phyloP scores from a whole-genome alignment of 495 filamentous ascomycete species.

The Lasiosphaeria ovina region DNA sequence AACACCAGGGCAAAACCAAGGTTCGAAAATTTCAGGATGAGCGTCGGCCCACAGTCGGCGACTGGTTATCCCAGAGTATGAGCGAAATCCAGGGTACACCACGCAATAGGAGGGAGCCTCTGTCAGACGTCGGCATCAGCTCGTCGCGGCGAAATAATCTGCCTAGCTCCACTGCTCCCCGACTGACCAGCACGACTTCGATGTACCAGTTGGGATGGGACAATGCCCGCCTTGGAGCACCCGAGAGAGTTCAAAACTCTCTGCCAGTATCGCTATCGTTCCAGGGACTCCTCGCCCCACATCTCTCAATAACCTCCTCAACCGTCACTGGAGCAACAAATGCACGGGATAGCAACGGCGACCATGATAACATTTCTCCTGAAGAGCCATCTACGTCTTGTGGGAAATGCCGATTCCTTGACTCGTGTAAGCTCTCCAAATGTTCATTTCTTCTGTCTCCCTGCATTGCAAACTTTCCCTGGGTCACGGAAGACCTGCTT shows the following conservation, averaged over 20 bases:
- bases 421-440: constrained; percentile 30
- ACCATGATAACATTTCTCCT: not conserved
- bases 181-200: constrained; percentile 6
- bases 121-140: not conserved
- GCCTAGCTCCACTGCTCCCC: constrained; percentile 1
- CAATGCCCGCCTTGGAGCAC: not conserved
- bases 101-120: constrained; percentile 9
- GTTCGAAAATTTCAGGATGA: constrained; percentile 9
- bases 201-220: constrained; percentile 18
- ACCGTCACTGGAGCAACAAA: not conserved
- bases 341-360: not conserved
- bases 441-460: constrained; percentile 47
- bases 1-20: constrained; percentile 10
- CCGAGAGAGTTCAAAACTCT: constrained; percentile 1
- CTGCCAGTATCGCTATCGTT: constrained; percentile 20
- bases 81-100: not conserved
- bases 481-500: constrained; percentile 45
- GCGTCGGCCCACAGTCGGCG: not conserved
- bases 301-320: not conserved
- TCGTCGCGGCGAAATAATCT: constrained; percentile 17
- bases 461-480: constrained; percentile 40
- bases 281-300: constrained; percentile 3
- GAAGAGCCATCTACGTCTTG: not conserved
- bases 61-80: not conserved
- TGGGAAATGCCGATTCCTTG: constrained; percentile 18